These are phyloP conservation scores for Boletus sp. DNA, from an alignment of 768 basidiomycete genomes.

Conservation along the genomic window DNA sequence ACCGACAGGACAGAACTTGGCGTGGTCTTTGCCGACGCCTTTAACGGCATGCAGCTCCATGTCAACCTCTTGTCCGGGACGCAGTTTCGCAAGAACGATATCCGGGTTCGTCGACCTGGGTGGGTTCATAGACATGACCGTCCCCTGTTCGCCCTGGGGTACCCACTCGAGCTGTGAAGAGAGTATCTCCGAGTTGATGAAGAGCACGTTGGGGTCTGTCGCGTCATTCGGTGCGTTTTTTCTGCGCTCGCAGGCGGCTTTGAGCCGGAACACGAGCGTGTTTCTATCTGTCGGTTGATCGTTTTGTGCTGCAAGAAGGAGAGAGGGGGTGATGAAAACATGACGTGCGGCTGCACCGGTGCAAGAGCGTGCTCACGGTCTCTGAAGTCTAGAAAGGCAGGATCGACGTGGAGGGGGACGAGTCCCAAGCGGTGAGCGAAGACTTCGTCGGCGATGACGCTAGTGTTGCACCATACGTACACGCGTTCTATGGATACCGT, in stretches of 20 bases:
- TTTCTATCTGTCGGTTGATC: conserved; percentile 81
- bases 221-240: conserved; percentile 49
- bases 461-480: conserved; percentile 93
- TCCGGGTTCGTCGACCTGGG: conserved; percentile 73
- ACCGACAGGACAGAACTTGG: conserved; percentile 97
- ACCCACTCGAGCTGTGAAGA: conserved; percentile 71
- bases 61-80: conserved; percentile 86
- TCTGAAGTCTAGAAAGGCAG: conserved; percentile 62
- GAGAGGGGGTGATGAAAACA: neutral
- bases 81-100: conserved; percentile 86
- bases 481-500: conserved; percentile 87
- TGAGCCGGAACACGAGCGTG: conserved; percentile 83
- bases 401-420: conserved; percentile 85
- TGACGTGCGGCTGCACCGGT: neutral
- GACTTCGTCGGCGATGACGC: conserved; percentile 91
- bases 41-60: conserved; percentile 90
- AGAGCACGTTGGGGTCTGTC: conserved; percentile 60
- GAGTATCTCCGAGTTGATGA: conserved; percentile 64
- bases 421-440: conserved; percentile 90
- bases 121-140: conserved; percentile 47
- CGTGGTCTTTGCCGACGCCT: conserved; percentile 90
- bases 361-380: conserved; percentile 29
- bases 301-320: conserved; percentile 31
- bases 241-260: conserved; percentile 62
- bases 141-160: conserved; percentile 77